Evolutionary conservation across 371 early-diverging fungal species (phyloP), one percentile per base, ranked within the genome.

Genomic region (Dipsacomyces acuminosporus): DNA sequence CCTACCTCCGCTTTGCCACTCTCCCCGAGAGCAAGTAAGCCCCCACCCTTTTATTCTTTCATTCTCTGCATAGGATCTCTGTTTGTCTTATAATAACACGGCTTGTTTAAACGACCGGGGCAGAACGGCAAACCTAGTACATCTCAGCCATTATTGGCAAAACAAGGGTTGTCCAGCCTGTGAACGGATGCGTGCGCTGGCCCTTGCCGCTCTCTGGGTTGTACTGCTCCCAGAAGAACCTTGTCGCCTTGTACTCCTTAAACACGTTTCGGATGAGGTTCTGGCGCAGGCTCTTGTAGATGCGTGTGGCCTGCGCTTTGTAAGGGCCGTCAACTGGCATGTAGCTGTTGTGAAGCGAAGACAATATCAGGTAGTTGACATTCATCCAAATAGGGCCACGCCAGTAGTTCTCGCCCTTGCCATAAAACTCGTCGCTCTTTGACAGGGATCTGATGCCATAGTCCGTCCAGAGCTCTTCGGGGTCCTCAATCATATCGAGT

Each of bases 301-400:
- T 83, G 33, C 72, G 71, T 56, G 78, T 62, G 1, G 89, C 90
- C 63, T 80, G 78, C 19, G 64, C 75, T 56, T 85, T 82, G 46
- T 86, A 76, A 14, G 90, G 87, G 0, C 90, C 88, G 25, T 80
- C 72, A n/a, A 51, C 66, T 24, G 74, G 22, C 35, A 83, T 73
- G 61, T 92, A 90, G 62, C 86, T 83, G 34, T 76, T 81, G 67
- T 89, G 72, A 43, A 96, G 74, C 24, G 87, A 77, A 30, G 82
- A 78, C 25, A 94, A 69, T 0, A 85, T 82, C 44, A 97, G 71
- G 67, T 92, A 97, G 71, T 95, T 94, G 54, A 92, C 76, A 55
- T 94, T 93, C 56, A 94, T 81, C 97, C 97, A 97, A 34, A 95
- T 83, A 2, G 94, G 92, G 2, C 96, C 97, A 34, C 89, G 78